Conservation (phyloP, 257 asterid species). For the Rauvolfia tetraphylla region DNA sequence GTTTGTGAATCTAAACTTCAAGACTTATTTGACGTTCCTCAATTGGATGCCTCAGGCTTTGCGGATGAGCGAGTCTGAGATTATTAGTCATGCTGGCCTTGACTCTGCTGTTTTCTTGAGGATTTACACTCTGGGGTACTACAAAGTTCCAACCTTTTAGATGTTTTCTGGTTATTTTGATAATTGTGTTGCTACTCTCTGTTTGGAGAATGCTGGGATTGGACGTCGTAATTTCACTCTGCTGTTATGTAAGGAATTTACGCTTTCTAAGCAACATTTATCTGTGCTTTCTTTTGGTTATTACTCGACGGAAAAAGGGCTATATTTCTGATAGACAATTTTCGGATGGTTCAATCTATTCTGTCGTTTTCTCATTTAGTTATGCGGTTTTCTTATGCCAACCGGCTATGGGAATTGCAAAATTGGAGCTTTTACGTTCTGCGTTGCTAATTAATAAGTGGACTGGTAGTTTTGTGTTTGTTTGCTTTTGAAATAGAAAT, state of each 20-base stretch:
- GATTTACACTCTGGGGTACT: slow-evolving; percentile 88
- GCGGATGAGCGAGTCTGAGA: slow-evolving; percentile 79
- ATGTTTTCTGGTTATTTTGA: not conserved
- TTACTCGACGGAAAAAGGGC: not conserved
- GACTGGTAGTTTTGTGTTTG: not conserved
- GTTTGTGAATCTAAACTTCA: slow-evolving; percentile 66
- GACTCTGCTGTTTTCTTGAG: slow-evolving; percentile 97
- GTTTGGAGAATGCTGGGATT: not conserved
- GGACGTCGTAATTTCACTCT: not conserved
- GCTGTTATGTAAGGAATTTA: not conserved
- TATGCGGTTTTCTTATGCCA: not conserved
- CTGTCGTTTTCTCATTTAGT: not conserved
- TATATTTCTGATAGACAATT: not conserved
- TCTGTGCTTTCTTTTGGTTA: not conserved
- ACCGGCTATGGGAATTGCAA: not conserved
- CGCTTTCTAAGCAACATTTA: not conserved
- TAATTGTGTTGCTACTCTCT: not conserved
- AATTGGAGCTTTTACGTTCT: not conserved
- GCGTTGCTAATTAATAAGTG: not conserved
- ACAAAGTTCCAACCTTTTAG: not conserved
- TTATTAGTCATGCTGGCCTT: slow-evolving; percentile 87
- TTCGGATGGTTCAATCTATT: not conserved
- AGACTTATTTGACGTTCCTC: slow-evolving; percentile 80
- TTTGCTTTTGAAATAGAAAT: not conserved
- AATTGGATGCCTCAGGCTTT: slow-evolving; percentile 99